Evolutionary conservation across 768 basidiomycete species (phyloP), one percentile per base, ranked within the genome.

Genomic region (Pholiota molesta): DNA sequence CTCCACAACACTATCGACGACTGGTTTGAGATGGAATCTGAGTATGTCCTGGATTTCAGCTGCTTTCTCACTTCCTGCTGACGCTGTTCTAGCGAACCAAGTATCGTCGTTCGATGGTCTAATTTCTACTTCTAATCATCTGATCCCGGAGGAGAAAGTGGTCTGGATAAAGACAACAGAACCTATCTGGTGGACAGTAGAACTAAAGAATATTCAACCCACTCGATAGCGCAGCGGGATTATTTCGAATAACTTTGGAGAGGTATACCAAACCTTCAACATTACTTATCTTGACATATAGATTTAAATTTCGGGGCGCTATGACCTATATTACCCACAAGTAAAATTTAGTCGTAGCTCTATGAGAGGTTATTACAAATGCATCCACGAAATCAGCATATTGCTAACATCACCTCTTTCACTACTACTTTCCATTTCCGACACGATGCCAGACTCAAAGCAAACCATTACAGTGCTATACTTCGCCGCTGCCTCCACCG

Each of bases 101-200:
- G 75, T 78, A 64, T 97, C 95, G 0, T 92, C 89, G 0, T 93
- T 99, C 62, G 88, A 91, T 42, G 93, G 93, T 0, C 69, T 94
- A 23, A 74, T 99, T 0, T 99, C 97, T 0, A 97, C 96, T 0
- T 98, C 96, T 0, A 99, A 99, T 69, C 95, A 97, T 66, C 80
- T 99, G 7, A 71, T 94, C 0, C 87, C 88, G 0, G 81, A 81
- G 1, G 82, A 90, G 63, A 76, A 80, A 19, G 71, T 81, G 1
- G 90, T 97, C 5, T 86, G 81, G 70, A 78, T 98, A 55, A 84
- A 83, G 70, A 98, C 95, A 0, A 84, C 89, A 23, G 84, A 82
- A 54, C 91, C 95, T 0, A 90, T 99, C 45, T 90, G 93, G 85
- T 99, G 96, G 97, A 91, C 90, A 23, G 88, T 83, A 54, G 94